These are phyloP conservation scores for Beauveria sp. DNA, from an alignment of 2,329 filamentous ascomycete genomes.

Conservation along the genomic window DNA sequence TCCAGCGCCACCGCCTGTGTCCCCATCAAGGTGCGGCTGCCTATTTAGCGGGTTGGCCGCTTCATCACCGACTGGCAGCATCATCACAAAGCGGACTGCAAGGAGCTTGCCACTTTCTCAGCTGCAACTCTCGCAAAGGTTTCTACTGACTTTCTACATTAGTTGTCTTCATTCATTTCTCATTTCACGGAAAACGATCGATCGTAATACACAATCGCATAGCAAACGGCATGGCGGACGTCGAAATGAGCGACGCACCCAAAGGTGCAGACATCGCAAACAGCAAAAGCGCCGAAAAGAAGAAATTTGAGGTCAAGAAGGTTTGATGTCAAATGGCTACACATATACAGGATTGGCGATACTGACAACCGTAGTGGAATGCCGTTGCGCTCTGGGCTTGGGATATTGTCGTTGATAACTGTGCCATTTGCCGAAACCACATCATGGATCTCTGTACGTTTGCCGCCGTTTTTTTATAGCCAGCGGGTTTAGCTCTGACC, in stretches of 20 bases:
- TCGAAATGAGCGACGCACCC: constrained; percentile 90
- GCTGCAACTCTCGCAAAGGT: neutral
- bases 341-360: neutral
- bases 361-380: constrained; percentile 66
- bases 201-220: neutral
- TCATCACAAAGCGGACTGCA: neutral
- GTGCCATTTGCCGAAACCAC: constrained; percentile 97
- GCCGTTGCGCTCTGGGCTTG: constrained; percentile 97
- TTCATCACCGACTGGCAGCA: neutral
- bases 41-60: neutral
- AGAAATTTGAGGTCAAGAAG: constrained; percentile 99
- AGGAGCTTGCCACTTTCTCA: neutral
- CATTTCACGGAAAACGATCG: neutral
- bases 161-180: neutral
- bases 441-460: constrained; percentile 95
- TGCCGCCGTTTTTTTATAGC: neutral
- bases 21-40: constrained; percentile 4
- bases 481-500: constrained; percentile 12
- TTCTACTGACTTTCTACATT: neutral
- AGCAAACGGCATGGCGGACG: constrained; percentile 68
- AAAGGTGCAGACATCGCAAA: constrained; percentile 41
- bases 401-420: constrained; percentile 99
- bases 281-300: constrained; percentile 61
- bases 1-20: neutral
- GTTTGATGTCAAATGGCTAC: constrained; percentile 38